Base-by-base conservation (phyloP, 768 basidiomycete genomes). In the Kwoniella mangroviensis region DNA sequence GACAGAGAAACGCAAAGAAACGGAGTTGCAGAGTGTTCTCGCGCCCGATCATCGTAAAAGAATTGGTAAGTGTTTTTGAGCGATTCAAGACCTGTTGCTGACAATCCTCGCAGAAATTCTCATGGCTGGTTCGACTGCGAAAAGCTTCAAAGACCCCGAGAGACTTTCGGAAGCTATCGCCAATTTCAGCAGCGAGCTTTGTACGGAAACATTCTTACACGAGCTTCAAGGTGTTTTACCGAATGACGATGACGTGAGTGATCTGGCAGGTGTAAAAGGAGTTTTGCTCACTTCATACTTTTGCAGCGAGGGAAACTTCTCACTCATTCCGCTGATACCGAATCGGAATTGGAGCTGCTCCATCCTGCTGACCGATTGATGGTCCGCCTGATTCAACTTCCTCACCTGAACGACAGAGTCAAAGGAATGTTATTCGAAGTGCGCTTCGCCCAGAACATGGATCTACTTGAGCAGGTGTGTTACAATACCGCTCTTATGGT, bases 361-460 rank as follows among this genome's bases (percentile, higher is more conserved):
- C 95, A 98, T 83, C 90, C 91, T 21, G 91, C 97, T 19, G 97
- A 99, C 84, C 89, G 97, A 41, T 87, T 99, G 57, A 94, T 99
- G 92, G 94, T 99, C 26, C 92, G 95, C 72, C 86, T 98, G 45
- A 97, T 98, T 76, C 93, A 97, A 82, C 94, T 98, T 28, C 89
- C 96, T 53, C 90, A 93, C 43, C 86, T 99, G 11, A 88, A 87
- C 11, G 91, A 93, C 56, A 89, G 97, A 11, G 90, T 98, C 69
- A 90, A 96, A 77, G 90, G 93, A n/a, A 98, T 99, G 97, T 86
- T 97, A 42, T 98, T 94, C 81, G 91, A 90, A 77, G 89, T 89
- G 68, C 88, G 88, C 53, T 98, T 97, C 78, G 91, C 93, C 9
- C 95, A 98, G 79, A 90, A 89, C 34, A 90, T 90, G 88, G 79